These are phyloP conservation scores for Vanderwaltozyma yarrowii DNA, from an alignment of 805 yeast genomes.

Conservation along the genomic window DNA sequence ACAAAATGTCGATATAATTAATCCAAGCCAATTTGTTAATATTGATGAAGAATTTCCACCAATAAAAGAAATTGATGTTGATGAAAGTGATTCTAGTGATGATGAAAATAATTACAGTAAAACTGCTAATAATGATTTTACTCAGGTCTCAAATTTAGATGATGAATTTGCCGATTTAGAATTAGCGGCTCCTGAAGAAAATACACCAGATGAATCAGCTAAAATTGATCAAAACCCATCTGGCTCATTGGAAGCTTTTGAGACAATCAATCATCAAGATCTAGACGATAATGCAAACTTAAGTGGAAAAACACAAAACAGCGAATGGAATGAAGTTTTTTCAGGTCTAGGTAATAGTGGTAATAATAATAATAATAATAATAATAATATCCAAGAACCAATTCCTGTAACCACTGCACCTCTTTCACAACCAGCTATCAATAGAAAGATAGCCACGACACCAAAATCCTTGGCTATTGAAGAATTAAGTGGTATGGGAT, in stretches of 20 bases:
- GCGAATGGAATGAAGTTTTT: conserved; percentile 91
- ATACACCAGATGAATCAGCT: background rate
- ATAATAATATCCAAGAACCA: conserved; percentile 2
- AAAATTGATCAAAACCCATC: background rate
- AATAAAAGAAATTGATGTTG: conserved; percentile 43
- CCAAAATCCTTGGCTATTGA: conserved; percentile 52
- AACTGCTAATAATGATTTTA: no score
- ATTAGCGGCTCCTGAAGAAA: conserved; percentile 25
- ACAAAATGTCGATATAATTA: conserved; percentile 3
- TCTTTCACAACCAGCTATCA: conserved; percentile 4
- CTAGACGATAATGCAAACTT: no score
- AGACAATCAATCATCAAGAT: no score
- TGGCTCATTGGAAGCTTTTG: background rate
- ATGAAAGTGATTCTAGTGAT: conserved; percentile 41
- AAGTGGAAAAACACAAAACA: conserved; percentile 1
- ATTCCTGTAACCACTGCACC: conserved; percentile 1
- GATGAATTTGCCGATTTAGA: conserved; percentile 37
- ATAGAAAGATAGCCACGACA: conserved; percentile 30
- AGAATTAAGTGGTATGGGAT: conserved; percentile 86
- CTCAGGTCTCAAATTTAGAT: conserved; percentile 29
- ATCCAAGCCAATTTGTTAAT: background rate
- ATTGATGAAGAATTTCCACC: conserved; percentile 51
- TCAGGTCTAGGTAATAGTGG: conserved; percentile 64
- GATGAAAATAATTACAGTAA: conserved; percentile 22
- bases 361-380: no score